Evolutionary conservation across 2,329 filamentous ascomycete species (phyloP).

Genomic region (Botryotinia calthae): DNA sequence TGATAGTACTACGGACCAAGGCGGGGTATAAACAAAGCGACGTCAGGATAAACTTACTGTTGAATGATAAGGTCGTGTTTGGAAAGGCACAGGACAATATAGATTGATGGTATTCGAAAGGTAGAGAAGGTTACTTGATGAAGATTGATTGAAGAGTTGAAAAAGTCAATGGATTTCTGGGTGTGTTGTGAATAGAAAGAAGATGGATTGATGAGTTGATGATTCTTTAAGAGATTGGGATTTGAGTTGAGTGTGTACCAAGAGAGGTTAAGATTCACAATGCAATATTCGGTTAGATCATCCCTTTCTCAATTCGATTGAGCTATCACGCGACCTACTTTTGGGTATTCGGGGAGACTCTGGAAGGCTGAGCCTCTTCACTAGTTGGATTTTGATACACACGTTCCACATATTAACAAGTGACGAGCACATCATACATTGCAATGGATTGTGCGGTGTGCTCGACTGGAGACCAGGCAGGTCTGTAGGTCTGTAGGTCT

Average conservation of each 20-base stretch:
- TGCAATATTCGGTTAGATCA: constrained; percentile 5
- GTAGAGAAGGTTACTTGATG: background rate
- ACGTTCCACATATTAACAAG: background rate
- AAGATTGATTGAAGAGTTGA: background rate
- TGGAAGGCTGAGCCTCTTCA: background rate
- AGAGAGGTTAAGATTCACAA: constrained; percentile 7
- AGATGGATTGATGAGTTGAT: background rate
- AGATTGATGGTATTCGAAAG: constrained; percentile 6
- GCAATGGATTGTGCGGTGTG: background rate
- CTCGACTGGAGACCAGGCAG: background rate
- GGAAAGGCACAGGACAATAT: background rate
- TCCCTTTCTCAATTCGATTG: background rate
- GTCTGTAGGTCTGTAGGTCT: too few species aligned
- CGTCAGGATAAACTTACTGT: constrained; percentile 13
- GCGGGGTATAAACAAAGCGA: constrained; percentile 20
- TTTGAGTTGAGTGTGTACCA: background rate
- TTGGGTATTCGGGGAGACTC: background rate
- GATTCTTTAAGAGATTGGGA: constrained; percentile 10
- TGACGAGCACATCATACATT: background rate
- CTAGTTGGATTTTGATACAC: background rate
- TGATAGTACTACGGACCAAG: background rate
- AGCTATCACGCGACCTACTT: constrained; percentile 11
- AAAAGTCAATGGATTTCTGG: constrained; percentile 11
- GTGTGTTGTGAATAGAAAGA: background rate
- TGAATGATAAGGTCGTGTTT: constrained; percentile 19